Percentiles rank a stretch among this genome's conserved stretches.
These are phyloP conservation scores for Amanita fuliginea DNA, from an alignment of 768 basidiomycete species.

Conservation along the genomic window DNA sequence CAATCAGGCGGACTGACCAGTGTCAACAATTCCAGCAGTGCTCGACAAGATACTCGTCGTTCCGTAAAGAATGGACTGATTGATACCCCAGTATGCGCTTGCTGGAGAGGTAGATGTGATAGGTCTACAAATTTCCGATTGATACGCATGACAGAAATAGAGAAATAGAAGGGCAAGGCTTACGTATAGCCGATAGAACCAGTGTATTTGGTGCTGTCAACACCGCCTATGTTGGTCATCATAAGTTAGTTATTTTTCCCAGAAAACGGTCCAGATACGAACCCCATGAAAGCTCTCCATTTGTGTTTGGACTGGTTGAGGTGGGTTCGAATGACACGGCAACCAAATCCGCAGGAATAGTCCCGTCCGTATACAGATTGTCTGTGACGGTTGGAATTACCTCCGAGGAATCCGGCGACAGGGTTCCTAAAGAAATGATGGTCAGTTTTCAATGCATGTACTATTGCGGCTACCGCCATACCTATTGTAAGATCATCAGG, in stretches of 20 bases:
- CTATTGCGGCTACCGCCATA: slow-evolving; percentile 9
- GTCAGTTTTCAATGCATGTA: background rate
- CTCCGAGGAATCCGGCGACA: slow-evolving; percentile 17
- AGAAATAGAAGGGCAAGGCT: background rate
- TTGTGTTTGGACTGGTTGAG: slow-evolving; percentile 19
- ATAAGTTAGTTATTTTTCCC: slow-evolving; percentile 11
- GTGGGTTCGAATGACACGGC: slow-evolving; percentile 44
- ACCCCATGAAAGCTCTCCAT: slow-evolving; percentile 50
- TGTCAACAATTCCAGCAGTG: slow-evolving; percentile 52
- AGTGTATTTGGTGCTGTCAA: slow-evolving; percentile 31
- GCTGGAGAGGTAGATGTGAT: slow-evolving; percentile 37
- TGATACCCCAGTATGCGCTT: slow-evolving; percentile 46
- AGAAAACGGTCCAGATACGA: slow-evolving; percentile 9
- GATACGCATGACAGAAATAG: background rate
- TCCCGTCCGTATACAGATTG: slow-evolving; percentile 31
- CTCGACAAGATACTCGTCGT: slow-evolving; percentile 28
- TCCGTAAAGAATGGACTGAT: slow-evolving; percentile 46
- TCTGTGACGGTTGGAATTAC: slow-evolving; percentile 47
- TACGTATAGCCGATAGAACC: slow-evolving; percentile 33
- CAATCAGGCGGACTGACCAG: slow-evolving; percentile 19
- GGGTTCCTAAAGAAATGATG: slow-evolving; percentile 15
- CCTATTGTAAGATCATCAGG: slow-evolving; percentile 43
- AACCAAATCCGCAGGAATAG: slow-evolving; percentile 28
- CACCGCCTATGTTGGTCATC: slow-evolving; percentile 23
- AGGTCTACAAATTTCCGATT: slow-evolving; percentile 19